Conservation (phyloP, 331 rosid species). For the Rosa hybrid region DNA sequence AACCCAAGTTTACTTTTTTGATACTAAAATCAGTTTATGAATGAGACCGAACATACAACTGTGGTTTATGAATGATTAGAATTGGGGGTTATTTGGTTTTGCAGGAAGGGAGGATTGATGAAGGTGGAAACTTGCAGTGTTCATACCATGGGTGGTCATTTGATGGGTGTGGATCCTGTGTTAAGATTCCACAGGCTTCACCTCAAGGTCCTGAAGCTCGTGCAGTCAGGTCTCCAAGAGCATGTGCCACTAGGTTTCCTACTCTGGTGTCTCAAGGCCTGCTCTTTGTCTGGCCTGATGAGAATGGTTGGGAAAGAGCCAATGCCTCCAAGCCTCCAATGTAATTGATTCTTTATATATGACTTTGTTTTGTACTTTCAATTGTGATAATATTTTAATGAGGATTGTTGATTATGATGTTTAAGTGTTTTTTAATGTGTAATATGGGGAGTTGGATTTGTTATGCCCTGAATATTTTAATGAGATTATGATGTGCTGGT, state of each 20-base stretch:
- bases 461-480: conserved; percentile 20
- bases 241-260: conserved; percentile 78
- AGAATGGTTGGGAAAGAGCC: conserved; percentile 91
- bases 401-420: conserved; percentile 22
- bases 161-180: conserved; percentile 84
- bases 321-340: conserved; percentile 68
- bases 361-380: conserved; percentile 6
- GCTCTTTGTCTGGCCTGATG: conserved; percentile 97
- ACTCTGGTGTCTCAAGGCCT: conserved; percentile 86
- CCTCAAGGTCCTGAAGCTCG: conserved; percentile 88
- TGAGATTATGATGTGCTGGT: conserved; percentile 24
- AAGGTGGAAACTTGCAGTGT: conserved; percentile 87
- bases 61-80: neutral
- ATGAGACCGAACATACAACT: neutral
- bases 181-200: conserved; percentile 81
- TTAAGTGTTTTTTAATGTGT: neutral
- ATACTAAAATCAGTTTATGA: too few species aligned
- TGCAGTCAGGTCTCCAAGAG: conserved; percentile 73
- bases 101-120: conserved; percentile 97
- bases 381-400: neutral
- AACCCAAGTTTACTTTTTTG: neutral
- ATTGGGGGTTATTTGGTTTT: conserved; percentile 23
- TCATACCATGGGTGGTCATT: conserved; percentile 98
- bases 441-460: neutral
- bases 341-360: conserved; percentile 35